Evolutionary conservation across 257 asterid genomes (phyloP).

Genomic region (Dorcoceras hygrometricum): DNA sequence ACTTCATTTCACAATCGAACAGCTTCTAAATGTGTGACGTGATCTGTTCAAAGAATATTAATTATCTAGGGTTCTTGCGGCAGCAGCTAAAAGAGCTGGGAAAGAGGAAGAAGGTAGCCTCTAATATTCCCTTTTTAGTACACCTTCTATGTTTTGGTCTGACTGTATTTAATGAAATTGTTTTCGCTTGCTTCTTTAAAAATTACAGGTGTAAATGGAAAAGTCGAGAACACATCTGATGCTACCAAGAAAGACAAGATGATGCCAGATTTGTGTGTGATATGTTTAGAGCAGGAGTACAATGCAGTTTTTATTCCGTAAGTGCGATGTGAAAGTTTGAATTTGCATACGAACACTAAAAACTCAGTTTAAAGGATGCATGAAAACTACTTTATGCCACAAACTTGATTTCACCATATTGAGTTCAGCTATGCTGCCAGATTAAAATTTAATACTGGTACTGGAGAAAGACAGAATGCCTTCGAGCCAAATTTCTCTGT

Average conservation of each 20-base stretch:
- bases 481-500: neutral
- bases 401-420: neutral
- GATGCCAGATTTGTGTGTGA: slow-evolving; percentile 88
- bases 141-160: neutral
- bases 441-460: neutral
- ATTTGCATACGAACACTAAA: neutral
- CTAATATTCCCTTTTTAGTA: slow-evolving; percentile 17
- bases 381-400: neutral
- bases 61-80: slow-evolving; percentile 75
- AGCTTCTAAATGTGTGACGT: neutral
- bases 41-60: neutral
- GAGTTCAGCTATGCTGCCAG: neutral
- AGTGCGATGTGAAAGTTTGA: slow-evolving; percentile 32
- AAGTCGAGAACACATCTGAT: slow-evolving; percentile 54
- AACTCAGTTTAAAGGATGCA: no score
- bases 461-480: neutral
- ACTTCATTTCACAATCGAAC: neutral
- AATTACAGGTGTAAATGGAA: slow-evolving; percentile 47
- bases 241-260: slow-evolving; percentile 44
- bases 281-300: slow-evolving; percentile 94
- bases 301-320: slow-evolving; percentile 96
- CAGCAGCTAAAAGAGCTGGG: slow-evolving; percentile 79
- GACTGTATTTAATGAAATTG: slow-evolving; percentile 11
- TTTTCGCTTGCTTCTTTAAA: slow-evolving; percentile 13
- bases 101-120: slow-evolving; percentile 63